Base-by-base conservation (phyloP, 768 basidiomycete species). In the Chlorophyllum brunneum region DNA sequence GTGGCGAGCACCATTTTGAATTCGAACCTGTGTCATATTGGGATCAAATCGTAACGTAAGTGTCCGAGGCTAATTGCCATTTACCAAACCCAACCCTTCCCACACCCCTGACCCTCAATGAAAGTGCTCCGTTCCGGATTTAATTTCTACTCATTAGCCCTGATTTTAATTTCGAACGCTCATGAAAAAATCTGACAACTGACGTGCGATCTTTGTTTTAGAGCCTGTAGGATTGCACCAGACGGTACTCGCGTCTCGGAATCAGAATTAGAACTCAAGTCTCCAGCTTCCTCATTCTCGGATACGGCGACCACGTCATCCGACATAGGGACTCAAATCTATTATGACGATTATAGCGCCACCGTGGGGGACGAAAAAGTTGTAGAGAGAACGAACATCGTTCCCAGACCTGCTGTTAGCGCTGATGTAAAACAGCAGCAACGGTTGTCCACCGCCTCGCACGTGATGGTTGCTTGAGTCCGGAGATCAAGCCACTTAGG, bases 1-100 rank as follows among this genome's bases (percentile, higher is more conserved):
- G 89, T 11, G 92, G 92, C 1, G 77, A 83, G 2, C 81, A 83
- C 64, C 77, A 79, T 51, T 91, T 77, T 56, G 75, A 88, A 59
- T 94, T 87, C 63, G 84, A 92, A 52, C 76, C 80, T 11, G 72
- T 79, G 30, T 77, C 70, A 31, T 92, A 93, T 64, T 94, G 92
- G 92, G 75, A 84, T 54, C 85, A 87, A 59, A 75, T 93, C 22
- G 75, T 88, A 36, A 68, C 77, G 86, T 89, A 69, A 55, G 78
- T 71, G 8, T n/a, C n/a, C n/a, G n/a, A n/a, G n/a, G 6, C 5
- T 40, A n/a, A 41, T 29, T 29, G 39, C 18, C 15, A 6, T 26
- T 23, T 27, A 6, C 7, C 10, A 16, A 20, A 13, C 43, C 7
- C 29, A 1, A 13, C 43, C 26, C 23, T 15, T 33, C 10, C 33